These are phyloP conservation scores for Vaccinium vitisidaea DNA, from an alignment of 148 eudicot genomes.

Conservation along the genomic window DNA sequence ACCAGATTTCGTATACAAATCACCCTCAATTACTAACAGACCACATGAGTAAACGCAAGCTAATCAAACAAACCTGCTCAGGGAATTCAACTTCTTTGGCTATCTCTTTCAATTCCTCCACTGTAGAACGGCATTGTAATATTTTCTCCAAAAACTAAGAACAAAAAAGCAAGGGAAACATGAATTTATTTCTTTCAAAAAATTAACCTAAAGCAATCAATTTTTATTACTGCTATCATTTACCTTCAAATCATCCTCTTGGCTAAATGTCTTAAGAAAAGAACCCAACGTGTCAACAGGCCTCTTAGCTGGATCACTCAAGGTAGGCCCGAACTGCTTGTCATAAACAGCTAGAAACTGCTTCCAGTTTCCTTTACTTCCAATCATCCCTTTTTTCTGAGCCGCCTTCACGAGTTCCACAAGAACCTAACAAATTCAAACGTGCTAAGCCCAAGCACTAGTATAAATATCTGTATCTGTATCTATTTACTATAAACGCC, in stretches of 20 bases:
- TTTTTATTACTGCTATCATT: background rate
- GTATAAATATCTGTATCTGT: no score
- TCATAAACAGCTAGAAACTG: conserved; percentile 63
- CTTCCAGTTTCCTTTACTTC: conserved; percentile 86
- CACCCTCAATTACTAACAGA: background rate
- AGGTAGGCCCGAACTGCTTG: conserved; percentile 60
- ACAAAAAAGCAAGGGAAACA: conserved; percentile 7
- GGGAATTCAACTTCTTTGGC: conserved; percentile 50
- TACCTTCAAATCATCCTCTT: conserved; percentile 65
- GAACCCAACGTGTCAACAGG: conserved; percentile 45
- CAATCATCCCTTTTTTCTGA: conserved; percentile 68
- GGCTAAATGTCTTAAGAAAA: conserved; percentile 65
- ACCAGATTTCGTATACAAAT: background rate
- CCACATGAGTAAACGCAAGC: background rate
- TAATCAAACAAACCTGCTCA: conserved; percentile 56
- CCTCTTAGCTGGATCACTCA: conserved; percentile 82
- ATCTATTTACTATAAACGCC: no score
- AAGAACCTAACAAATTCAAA: conserved; percentile 42
- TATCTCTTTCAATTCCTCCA: conserved; percentile 36
- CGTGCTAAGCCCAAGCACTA: background rate
- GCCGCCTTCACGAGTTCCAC: conserved; percentile 70
- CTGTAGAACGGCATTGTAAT: conserved; percentile 35
- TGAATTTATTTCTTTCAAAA: background rate
- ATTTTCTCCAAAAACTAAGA: conserved; percentile 59
- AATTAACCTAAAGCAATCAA: background rate